Evolutionary conservation across 345 rosid species (phyloP).

Genomic region (Nephelium lappaceum): DNA sequence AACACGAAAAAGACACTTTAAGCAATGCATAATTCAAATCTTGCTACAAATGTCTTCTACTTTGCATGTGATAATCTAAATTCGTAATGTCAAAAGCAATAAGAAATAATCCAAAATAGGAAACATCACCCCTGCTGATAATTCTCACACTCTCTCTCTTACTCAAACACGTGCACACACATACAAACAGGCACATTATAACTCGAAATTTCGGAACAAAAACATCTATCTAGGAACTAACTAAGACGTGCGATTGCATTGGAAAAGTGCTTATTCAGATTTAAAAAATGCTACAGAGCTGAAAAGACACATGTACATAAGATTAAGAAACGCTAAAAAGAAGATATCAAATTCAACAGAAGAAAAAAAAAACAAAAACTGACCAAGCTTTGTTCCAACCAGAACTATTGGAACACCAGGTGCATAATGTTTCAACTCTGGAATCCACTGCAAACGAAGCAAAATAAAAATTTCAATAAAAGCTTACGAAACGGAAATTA

Average conservation of each 20-base stretch:
- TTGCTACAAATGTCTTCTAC: neutral
- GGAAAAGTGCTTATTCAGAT: neutral
- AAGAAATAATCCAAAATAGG: neutral
- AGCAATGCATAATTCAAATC: neutral
- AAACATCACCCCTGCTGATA: neutral
- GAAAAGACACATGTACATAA: neutral
- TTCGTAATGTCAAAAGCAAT: neutral
- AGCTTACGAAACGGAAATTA: neutral
- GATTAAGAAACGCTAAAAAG: neutral
- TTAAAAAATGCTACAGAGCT: neutral
- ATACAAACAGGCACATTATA: neutral
- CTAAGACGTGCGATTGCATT: too few relatives aligned
- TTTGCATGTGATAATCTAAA: neutral
- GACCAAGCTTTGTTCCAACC: constrained; percentile 97
- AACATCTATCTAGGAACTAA: neutral
- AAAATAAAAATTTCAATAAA: neutral
- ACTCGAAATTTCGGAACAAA: neutral
- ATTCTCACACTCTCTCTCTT: neutral
- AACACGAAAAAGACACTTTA: neutral
- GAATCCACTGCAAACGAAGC: constrained; percentile 98
- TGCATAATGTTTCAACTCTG: constrained; percentile 92
- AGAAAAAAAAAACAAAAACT: constrained; percentile 12
- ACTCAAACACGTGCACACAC: neutral
- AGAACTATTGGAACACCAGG: constrained; percentile 93
- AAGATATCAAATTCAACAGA: neutral